Base-by-base conservation (phyloP, 2,329 filamentous ascomycete genomes). In the Penicillium oxalicum region DNA sequence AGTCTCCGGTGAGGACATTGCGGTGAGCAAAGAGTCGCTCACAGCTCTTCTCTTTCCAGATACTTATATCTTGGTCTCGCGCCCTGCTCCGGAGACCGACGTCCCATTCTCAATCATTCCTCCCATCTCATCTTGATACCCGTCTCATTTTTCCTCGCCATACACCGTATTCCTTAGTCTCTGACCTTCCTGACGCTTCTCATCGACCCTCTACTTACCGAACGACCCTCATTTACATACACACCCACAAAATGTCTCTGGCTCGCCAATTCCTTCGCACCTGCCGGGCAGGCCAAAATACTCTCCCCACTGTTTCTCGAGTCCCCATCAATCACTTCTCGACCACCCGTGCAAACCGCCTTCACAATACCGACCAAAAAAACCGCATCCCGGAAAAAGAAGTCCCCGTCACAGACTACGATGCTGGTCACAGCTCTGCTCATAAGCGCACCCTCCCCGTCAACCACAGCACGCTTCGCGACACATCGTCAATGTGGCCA, bases 391-490 rank as follows among this genome's bases (percentile, higher is more conserved):
- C 43, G 6, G 43, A 45, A 28, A 45, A 45, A 33, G 43, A 45
- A 39, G 36, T 45, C 13, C 43, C 43, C 9, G 43, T 45, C 35
- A 45, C 43, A 18, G 43, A 45, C 35, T 45, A 45, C 25, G 43
- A 45, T 13, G 35, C 43, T 11, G 43, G 43, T 27, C 43, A 45
- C 27, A 36, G 43, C 27, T 12, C 43, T 18, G 43, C 32, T 9
- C 43, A 45, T 27, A 45, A 45, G n/a, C 43, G 32, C 36, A 45
- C 43, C 35, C 34, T 45, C 35, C 43, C 29, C 27, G 43, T 45
- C 18, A 12, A 25, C 35, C 35, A 34, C 4, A 27, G 18, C 26
- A 9, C 26, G 11, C 43, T 38, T 11, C 5, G 13, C 25, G 24
- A 39, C 26, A 26, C 25, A 11, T 28, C 43, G 13, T 18, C 9